Evolutionary conservation across 139 green algal genomes (phyloP), one percentile per base, ranked within the genome.

Genomic region (Prasinococcaceae sp.): DNA sequence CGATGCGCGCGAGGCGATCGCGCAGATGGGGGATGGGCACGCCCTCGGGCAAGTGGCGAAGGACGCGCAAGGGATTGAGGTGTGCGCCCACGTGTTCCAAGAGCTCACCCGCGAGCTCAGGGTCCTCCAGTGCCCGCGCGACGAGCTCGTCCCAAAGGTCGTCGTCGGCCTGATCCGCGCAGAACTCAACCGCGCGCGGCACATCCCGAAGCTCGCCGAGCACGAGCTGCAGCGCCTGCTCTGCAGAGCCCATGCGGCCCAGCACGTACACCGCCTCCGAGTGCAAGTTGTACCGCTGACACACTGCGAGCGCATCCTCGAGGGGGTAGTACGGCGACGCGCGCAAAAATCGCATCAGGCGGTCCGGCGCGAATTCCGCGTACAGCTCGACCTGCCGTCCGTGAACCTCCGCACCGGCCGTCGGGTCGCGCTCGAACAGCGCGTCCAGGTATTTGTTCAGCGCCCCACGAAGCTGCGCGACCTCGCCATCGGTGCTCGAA

Each of bases 61-160:
- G 59, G 23, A 96, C 61, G 14, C 59, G 30, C 44, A 93, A 71
- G 3, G 88, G 88, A 53, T 96, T 76, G 20, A 97, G 67, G 61
- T 85, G 62, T 12, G 77, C 79, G 4, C 77, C 79, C 6, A 78
- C 59, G 55, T 86, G 72, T 52, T 96, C 88, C 68, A 95, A 67
- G 58, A 95, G 69, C 36, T 60, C 55, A 4, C 84, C 83, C 70
- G 79, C 61, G 29, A 76, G 53, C 29, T 78, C 69, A 6, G 84
- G 55, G 29, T 61, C 69, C 4, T 45, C 50, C 23, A 94, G 66
- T 1, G 77, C 74, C 49, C 82, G 80, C 27, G 50, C 66, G 41
- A 96, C 92, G 23, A 96, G 79, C 37, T 81, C 66, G 30, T 90
- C 84, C 84, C 85, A 93, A 32, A 96, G 72, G 57, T 94, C 82